A percentile compares a stretch with the other conserved stretches of the same genome.
Conservation (phyloP, 768 basidiomycete genomes). For the Kwoniella heveanensis region DNA sequence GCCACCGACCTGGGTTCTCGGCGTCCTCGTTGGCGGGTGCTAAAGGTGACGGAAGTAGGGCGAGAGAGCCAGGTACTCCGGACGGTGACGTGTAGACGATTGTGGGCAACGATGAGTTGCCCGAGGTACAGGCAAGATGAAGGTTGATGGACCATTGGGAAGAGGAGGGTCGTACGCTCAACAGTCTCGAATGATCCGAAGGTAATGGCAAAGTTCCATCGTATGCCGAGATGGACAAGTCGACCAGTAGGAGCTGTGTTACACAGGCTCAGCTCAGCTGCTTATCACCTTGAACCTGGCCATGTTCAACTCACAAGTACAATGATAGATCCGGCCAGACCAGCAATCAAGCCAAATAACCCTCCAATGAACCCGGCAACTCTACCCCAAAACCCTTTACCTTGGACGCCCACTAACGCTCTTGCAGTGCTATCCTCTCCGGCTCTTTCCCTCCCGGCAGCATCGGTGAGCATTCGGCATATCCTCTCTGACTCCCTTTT, state of each 20-base stretch:
- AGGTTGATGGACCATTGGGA: constrained; percentile 44
- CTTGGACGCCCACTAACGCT: constrained; percentile 49
- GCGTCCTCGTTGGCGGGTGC: constrained; percentile 32
- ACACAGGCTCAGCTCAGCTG: no score
- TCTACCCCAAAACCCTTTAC: constrained; percentile 36
- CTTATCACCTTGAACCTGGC: no score
- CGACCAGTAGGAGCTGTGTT: constrained; percentile 48
- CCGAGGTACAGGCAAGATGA: constrained; percentile 47
- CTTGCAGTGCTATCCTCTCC: constrained; percentile 45
- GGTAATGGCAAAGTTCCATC: constrained; percentile 46
- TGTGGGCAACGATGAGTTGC: constrained; percentile 42
- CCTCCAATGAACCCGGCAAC: constrained; percentile 39
- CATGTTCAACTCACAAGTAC: constrained; percentile 43
- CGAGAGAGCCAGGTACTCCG: constrained; percentile 52
- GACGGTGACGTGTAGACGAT: constrained; percentile 53
- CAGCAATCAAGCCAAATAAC: constrained; percentile 47
- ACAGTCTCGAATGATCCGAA: constrained; percentile 28
- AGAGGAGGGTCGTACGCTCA: constrained; percentile 33
- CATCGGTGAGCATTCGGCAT: constrained; percentile 47
- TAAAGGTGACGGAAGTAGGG: constrained; percentile 43
- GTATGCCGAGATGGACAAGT: constrained; percentile 51
- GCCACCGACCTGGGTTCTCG: constrained; percentile 51
- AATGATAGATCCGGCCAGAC: constrained; percentile 45
- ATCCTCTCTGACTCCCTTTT: constrained; percentile 46
- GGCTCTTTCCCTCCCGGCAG: constrained; percentile 32